Base-by-base conservation (phyloP, 768 basidiomycete genomes). In the Phanerodontia chrysosporium region DNA sequence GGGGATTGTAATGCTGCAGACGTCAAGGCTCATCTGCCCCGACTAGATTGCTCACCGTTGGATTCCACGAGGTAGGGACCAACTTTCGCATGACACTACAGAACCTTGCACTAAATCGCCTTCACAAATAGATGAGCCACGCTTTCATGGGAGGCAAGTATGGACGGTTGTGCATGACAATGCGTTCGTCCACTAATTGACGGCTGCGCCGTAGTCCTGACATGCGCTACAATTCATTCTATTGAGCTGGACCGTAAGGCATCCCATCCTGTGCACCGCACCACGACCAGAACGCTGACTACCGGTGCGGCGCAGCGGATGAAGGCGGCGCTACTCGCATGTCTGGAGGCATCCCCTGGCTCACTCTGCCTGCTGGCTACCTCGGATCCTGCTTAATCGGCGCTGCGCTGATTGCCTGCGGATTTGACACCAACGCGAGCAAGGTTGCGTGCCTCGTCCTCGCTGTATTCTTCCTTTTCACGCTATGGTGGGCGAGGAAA, bases 311-410 rank as follows among this genome's bases (percentile, higher is more conserved):
- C 57, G 25, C 67, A 92, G 87, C 91, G 45, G 91, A 93, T 65
- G 94, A 95, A 74, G 93, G 93, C 42, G 93, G 92, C 13, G 83
- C 84, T 36, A 95, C 93, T 4, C 76, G 79, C 35, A 95, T 95
- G 93, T 85, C 87, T 16, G 93, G 93, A 28, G 94, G 92, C 0
- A 83, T 95, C 44, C 75, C 81, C 22, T 90, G 86, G 82, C 71
- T 93, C 24, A 93, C 92, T 0, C 81, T 93, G 2, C 90, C 91
- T 2, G 85, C 84, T n/a, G 92, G 93, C 58, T 92, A 92, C 70
- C 83, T 93, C 45, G 91, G 92, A 30, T 89, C 90, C 4, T 86
- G 87, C 3, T 77, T 96, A 67, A 92, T 96, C 54, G 95, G 95
- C 25, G 94, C 92, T 1, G 81, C 82, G 45, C 76, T 97, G 42